A percentile compares a stretch with the other conserved stretches of the same genome.
These are phyloP conservation scores for Ustilago esculenta DNA, from an alignment of 1,284 basidiomycete genomes.

Conservation along the genomic window DNA sequence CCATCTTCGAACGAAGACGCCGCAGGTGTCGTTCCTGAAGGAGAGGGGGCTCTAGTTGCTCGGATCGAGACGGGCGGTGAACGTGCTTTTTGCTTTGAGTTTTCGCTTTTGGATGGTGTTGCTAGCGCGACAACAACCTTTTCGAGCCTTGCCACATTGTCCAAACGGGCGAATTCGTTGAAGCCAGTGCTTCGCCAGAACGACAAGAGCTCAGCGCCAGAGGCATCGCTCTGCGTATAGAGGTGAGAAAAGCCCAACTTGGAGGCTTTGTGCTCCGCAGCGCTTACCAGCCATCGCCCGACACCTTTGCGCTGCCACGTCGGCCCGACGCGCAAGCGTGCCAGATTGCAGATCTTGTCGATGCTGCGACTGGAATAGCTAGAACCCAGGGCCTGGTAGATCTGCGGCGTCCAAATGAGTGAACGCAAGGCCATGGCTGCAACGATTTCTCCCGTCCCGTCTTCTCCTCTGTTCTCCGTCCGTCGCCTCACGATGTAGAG, in stretches of 20 bases:
- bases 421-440: conserved; percentile 42
- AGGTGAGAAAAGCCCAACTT: conserved; percentile 42
- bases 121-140: conserved; percentile 4
- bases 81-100: conserved; percentile 9
- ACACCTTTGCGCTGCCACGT: conserved; percentile 33
- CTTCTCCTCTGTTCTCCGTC: background rate
- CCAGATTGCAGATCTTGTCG: conserved; percentile 39
- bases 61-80: conserved; percentile 1
- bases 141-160: conserved; percentile 29
- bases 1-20: background rate
- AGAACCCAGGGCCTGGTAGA: conserved; percentile 40
- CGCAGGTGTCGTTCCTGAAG: background rate
- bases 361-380: conserved; percentile 48
- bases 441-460: conserved; percentile 6
- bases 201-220: conserved; percentile 10
- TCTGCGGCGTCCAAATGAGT: conserved; percentile 46
- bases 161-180: conserved; percentile 28
- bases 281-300: conserved; percentile 39
- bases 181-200: conserved; percentile 32
- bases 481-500: conserved; percentile 27
- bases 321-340: conserved; percentile 28
- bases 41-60: background rate
- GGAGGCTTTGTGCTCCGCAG: conserved; percentile 38
- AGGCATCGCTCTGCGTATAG: conserved; percentile 27
- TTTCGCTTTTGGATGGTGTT: background rate